phyloP scores from a whole-genome alignment of 225 moss, liverwort and hornwort genomes.

The Rhytidiadelphus loreus region DNA sequence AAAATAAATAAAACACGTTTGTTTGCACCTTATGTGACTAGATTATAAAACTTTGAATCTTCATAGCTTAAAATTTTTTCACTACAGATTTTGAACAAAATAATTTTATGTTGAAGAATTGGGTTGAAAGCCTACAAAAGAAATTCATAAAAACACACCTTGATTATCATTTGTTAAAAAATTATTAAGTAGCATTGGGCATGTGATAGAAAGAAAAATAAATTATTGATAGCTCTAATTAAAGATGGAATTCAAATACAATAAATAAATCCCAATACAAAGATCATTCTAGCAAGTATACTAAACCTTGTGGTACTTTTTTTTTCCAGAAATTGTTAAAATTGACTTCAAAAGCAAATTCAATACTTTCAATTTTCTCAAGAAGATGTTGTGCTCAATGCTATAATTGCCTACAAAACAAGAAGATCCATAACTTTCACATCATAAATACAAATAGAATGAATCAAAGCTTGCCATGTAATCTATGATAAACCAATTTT shows the following conservation, averaged over 20 bases:
- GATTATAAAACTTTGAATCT: neutral
- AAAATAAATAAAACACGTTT: rapidly evolving
- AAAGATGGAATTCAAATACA: neutral
- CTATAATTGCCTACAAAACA: neutral
- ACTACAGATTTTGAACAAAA: rapidly evolving
- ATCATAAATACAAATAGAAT: neutral
- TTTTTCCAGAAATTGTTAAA: neutral
- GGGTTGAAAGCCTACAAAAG: neutral
- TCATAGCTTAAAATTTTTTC: neutral
- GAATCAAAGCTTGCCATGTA: neutral
- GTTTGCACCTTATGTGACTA: neutral
- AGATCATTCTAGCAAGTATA: neutral
- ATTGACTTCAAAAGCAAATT: neutral
- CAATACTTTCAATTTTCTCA: neutral
- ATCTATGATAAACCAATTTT: neutral
- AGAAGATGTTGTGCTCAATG: no score
- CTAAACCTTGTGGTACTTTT: neutral
- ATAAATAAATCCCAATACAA: rapidly evolving
- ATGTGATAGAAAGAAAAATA: neutral
- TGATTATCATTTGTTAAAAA: neutral
- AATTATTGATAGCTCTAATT: neutral
- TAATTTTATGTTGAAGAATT: neutral
- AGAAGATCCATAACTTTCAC: neutral
- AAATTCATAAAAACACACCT: no score
- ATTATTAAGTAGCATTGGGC: neutral